Evolutionary conservation across 83 land plant genomes (phyloP).

Genomic region (Diphasiastrum complanatum): DNA sequence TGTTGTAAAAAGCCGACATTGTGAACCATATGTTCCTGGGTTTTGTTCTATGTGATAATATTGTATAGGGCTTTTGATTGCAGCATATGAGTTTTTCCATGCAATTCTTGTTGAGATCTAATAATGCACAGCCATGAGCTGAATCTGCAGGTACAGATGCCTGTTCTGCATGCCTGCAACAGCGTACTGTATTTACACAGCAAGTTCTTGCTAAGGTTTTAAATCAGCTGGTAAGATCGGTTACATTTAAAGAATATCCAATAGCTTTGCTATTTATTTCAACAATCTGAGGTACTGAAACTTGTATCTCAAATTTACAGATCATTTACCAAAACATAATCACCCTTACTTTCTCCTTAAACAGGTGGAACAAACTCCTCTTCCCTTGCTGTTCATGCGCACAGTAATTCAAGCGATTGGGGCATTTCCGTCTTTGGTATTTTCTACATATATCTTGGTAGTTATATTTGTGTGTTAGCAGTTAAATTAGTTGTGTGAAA

Average conservation of each 20-base stretch:
- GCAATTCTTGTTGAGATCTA: too few relatives aligned
- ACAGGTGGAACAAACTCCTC: slow-evolving; percentile 85
- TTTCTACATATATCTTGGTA: background rate
- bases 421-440: slow-evolving; percentile 80
- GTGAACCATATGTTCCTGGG: too few relatives aligned
- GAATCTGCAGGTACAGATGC: slow-evolving; percentile 93
- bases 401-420: slow-evolving; percentile 95
- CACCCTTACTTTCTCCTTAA: slow-evolving; percentile 6
- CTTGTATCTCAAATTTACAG: too few relatives aligned
- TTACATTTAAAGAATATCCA: background rate
- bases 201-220: slow-evolving; percentile 87
- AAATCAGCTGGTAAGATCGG: slow-evolving; percentile 72
- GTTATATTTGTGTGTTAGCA: too few relatives aligned
- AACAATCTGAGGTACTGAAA: background rate
- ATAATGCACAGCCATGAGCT: too few relatives aligned
- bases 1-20: too few relatives aligned
- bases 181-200: slow-evolving; percentile 90
- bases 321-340: too few relatives aligned
- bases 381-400: slow-evolving; percentile 90
- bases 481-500: background rate
- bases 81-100: too few relatives aligned
- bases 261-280: background rate
- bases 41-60: too few relatives aligned
- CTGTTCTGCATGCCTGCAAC: slow-evolving; percentile 94
- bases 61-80: too few relatives aligned